Base-by-base conservation (phyloP, 2,329 filamentous ascomycete species). In the Lasiodiplodia sp. region DNA sequence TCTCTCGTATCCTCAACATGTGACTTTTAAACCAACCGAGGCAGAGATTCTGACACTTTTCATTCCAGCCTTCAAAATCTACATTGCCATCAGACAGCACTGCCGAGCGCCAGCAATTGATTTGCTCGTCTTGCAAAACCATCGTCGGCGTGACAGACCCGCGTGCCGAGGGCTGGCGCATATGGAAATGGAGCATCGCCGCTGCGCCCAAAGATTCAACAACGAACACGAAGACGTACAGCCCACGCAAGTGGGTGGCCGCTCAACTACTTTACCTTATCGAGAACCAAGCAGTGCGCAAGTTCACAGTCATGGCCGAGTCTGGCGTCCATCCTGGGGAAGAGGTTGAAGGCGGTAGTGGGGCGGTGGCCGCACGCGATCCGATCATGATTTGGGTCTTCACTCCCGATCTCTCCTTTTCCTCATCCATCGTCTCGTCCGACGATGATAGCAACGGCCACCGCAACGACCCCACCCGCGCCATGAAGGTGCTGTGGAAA, bases 401-500 rank as follows among this genome's bases (percentile, higher is more conserved):
- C 77, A 87, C 88, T 8, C 86, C 87, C 0, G 84, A 88, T 69
- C 80, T 90, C 51, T 82, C 82, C 63, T 86, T 88, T 71, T 87
- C 87, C 1, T 85, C 82, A 11, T 68, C 67, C 18, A 37, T 64
- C 21, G 18, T 8, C 8, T 47, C n/a, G 8, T 47, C 44, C 5
- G 3, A 18, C 11, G 44, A 21, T 10, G 18, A 21, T 1, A 11
- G 18, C 23, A 12, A 28, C 57, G 1, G 31, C 6, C 84, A 83
- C 21, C 70, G 63, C 16, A 67, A 72, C 10, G 78, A 82, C 53
- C 81, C 83, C 2, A 78, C 80, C 0, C 82, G 85, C n/a, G 86
- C 86, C 1, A 82, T 87, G 79, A 90, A 89, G 72, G 78, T 89
- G 23, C 83, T 90, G 68, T 89, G 84, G 74, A 81, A 85, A 70